Evolutionary conservation across 1,284 basidiomycete genomes (phyloP), one percentile per base, ranked within the genome.

Genomic region (Ganoderma sinense): DNA sequence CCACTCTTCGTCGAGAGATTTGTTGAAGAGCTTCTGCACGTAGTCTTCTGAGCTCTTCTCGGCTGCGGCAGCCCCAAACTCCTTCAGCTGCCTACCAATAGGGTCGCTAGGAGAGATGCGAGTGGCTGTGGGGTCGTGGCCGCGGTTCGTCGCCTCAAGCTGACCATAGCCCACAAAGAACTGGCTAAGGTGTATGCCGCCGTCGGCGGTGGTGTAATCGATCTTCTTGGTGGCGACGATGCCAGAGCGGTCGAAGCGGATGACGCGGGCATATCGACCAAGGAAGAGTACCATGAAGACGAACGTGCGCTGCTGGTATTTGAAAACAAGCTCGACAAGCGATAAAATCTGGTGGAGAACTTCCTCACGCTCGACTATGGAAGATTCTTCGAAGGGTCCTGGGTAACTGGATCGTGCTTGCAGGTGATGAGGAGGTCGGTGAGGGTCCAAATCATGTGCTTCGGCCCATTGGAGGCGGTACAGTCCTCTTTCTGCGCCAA

Each of bases 271-370:
- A 33, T 56, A 64, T 5, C 55, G n/a, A 41, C 70, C 68, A 36
- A 73, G 40, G 64, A 74, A 61, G 43, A 70, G 23, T 36, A 73
- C n/a, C 20, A 48, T 39, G 61, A 55, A 73, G 26, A 48, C 51
- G 55, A 41, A 62, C 20, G 16, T 60, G 40, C 64, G 60, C 29
- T 65, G 64, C 58, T 75, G 71, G 43, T 55, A 51, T 1, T 55
- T 20, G 64, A 72, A 71, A 39, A 70, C 58, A 29, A 55, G 40
- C 8, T 64, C 65, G 13, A 65, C 61, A 33, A 71, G 69, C 1
- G 62, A 64, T 3, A 68, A 45, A 20, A 74, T 53, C 56, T 72
- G 72, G 2, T 61, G 68, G 16, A 64, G 48, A 7, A 23, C 51
- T 5, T 43, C 26, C 40, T 26, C 8, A 5, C 71, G 62, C 1